Conservation (phyloP, 2,329 filamentous ascomycete species). For the Graphium sp. region DNA sequence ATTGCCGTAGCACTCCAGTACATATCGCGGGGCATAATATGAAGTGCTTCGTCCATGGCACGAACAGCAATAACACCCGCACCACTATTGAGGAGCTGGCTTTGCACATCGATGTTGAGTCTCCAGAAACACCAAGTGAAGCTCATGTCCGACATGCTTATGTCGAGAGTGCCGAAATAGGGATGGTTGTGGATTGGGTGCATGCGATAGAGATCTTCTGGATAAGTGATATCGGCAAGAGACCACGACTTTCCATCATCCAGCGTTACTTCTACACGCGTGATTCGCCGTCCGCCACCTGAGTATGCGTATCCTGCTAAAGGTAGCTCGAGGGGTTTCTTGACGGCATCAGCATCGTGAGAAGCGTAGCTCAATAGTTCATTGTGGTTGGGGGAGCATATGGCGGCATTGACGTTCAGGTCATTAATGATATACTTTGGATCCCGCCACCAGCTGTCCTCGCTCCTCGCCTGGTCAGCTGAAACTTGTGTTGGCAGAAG, state of each 20-base stretch:
- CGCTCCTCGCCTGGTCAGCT: slow-evolving; percentile 42
- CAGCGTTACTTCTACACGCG: slow-evolving; percentile 26
- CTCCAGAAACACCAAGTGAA: slow-evolving; percentile 95
- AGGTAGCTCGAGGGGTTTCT: slow-evolving; percentile 19
- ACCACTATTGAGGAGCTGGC: slow-evolving; percentile 43
- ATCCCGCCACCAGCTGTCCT: slow-evolving; percentile 64
- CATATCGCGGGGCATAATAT: slow-evolving; percentile 78
- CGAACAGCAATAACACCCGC: slow-evolving; percentile 54
- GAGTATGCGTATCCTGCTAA: slow-evolving; percentile 75
- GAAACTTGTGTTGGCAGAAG: slow-evolving; percentile 78
- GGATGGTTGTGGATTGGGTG: slow-evolving; percentile 42
- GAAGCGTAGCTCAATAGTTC: slow-evolving; percentile 37
- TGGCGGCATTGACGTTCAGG: slow-evolving; percentile 72
- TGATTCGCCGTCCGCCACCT: slow-evolving; percentile 71
- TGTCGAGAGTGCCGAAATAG: slow-evolving; percentile 62
- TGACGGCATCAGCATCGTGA: neutral
- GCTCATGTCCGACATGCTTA: slow-evolving; percentile 63
- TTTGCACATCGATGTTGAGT: slow-evolving; percentile 42
- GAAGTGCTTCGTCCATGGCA: slow-evolving; percentile 82
- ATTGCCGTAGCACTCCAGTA: slow-evolving; percentile 92
- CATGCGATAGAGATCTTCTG: slow-evolving; percentile 66
- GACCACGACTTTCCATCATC: slow-evolving; percentile 32
- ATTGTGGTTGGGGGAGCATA: slow-evolving; percentile 63
- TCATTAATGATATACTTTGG: slow-evolving; percentile 90
- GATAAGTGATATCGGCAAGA: slow-evolving; percentile 62